Conservation (phyloP, 352 stramenopile species). For the Globisporangium spinosum region DNA sequence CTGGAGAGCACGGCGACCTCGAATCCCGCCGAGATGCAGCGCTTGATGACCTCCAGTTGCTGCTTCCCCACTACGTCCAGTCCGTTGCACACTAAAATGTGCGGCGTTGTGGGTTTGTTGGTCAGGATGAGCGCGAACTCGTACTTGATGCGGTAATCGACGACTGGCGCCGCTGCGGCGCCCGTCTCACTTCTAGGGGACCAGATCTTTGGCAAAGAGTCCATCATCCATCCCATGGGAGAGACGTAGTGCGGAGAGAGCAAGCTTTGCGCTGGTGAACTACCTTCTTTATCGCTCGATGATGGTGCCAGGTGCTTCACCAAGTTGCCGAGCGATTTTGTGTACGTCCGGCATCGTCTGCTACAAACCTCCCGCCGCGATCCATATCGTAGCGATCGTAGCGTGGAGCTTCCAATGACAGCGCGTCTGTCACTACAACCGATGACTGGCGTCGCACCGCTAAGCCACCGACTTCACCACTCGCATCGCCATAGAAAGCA, state of each 20-base stretch:
- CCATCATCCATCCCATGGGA: slow-evolving; percentile 40
- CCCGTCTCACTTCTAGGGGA: slow-evolving; percentile 52
- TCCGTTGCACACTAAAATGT: slow-evolving; percentile 69
- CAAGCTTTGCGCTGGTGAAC: slow-evolving; percentile 12
- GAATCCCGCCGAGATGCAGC: slow-evolving; percentile 69
- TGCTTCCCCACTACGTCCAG: slow-evolving; percentile 68
- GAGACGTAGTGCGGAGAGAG: slow-evolving; percentile 41
- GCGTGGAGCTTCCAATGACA: slow-evolving; percentile 39
- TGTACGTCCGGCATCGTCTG: slow-evolving; percentile 46
- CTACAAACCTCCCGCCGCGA: slow-evolving; percentile 10
- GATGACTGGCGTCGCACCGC: slow-evolving; percentile 17
- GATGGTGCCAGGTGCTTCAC: slow-evolving; percentile 76
- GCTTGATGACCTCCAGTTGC: slow-evolving; percentile 71
- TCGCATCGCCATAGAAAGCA: neutral
- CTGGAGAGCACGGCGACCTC: slow-evolving; percentile 79
- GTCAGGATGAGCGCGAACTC: slow-evolving; percentile 82
- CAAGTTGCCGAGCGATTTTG: slow-evolving; percentile 72
- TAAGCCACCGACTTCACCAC: neutral
- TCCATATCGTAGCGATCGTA: slow-evolving; percentile 29
- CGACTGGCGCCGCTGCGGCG: slow-evolving; percentile 25
- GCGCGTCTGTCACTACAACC: slow-evolving; percentile 29
- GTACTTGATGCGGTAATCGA: slow-evolving; percentile 75
- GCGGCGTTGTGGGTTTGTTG: slow-evolving; percentile 76
- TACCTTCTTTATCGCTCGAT: slow-evolving; percentile 27
- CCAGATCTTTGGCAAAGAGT: slow-evolving; percentile 60